Percentiles rank a stretch among this genome's conserved stretches.
phyloP scores from a whole-genome alignment of 768 basidiomycete genomes.

The Lactarius trivialis region DNA sequence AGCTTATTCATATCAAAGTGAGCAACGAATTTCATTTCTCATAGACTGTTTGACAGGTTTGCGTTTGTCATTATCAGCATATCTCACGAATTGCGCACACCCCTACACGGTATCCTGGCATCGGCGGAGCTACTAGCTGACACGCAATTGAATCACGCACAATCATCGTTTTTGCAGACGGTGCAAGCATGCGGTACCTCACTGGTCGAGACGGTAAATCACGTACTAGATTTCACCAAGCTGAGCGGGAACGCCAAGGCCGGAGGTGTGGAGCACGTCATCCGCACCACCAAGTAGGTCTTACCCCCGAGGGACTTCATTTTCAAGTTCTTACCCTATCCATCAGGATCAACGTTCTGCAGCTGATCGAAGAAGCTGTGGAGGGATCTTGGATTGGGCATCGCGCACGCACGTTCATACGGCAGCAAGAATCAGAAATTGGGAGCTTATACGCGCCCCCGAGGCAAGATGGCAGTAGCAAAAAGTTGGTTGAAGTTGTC shows the following conservation, averaged over 20 bases:
- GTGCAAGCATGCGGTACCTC: slow-evolving; percentile 95
- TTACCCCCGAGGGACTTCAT: background rate
- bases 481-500: slow-evolving; percentile 71
- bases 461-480: slow-evolving; percentile 39
- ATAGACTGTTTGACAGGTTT: background rate
- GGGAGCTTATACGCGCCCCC: slow-evolving; percentile 92
- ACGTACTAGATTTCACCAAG: slow-evolving; percentile 94
- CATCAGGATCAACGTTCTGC: slow-evolving; percentile 62
- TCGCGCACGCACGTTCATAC: slow-evolving; percentile 65
- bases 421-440: slow-evolving; percentile 62
- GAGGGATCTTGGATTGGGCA: slow-evolving; percentile 95
- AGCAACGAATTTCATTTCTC: slow-evolving; percentile 23
- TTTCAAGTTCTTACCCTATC: too few relatives aligned
- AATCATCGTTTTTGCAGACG: slow-evolving; percentile 83
- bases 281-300: slow-evolving; percentile 56
- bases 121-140: slow-evolving; percentile 89
- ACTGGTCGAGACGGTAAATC: slow-evolving; percentile 93
- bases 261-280: slow-evolving; percentile 71
- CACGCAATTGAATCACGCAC: slow-evolving; percentile 72
- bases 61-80: slow-evolving; percentile 44
- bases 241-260: slow-evolving; percentile 79
- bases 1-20: slow-evolving; percentile 89
- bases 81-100: slow-evolving; percentile 86
- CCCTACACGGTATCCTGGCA: slow-evolving; percentile 90
- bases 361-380: slow-evolving; percentile 81